Evolutionary conservation across 2,329 filamentous ascomycete species (phyloP).

Genomic region (Macrophomina phaseolina): DNA sequence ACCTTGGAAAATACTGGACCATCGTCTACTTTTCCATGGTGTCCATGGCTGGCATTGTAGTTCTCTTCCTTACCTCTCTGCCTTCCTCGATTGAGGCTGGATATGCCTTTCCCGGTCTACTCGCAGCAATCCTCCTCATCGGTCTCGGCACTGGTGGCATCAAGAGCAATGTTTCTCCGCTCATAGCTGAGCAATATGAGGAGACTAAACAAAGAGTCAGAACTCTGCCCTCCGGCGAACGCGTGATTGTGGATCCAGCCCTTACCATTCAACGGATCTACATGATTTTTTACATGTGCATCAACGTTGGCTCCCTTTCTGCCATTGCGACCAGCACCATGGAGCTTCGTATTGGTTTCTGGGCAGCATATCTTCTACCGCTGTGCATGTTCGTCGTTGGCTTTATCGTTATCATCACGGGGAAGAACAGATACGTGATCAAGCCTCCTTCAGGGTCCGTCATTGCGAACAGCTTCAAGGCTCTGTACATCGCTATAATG

Average conservation of each 20-base stretch:
- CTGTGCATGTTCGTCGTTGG: slow-evolving; percentile 69
- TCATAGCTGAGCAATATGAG: slow-evolving; percentile 56
- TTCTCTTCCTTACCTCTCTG: slow-evolving; percentile 69
- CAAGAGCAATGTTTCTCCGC: slow-evolving; percentile 73
- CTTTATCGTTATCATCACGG: slow-evolving; percentile 58
- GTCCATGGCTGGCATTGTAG: slow-evolving; percentile 69
- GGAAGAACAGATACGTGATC: slow-evolving; percentile 32
- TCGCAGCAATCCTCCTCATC: slow-evolving; percentile 69
- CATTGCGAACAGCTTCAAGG: slow-evolving; percentile 57
- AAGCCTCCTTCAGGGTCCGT: slow-evolving; percentile 30
- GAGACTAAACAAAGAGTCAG: slow-evolving; percentile 50
- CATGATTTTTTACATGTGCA: slow-evolving; percentile 70
- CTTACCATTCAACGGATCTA: slow-evolving; percentile 49
- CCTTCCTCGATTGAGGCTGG: slow-evolving; percentile 67
- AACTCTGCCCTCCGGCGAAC: slow-evolving; percentile 41
- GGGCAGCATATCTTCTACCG: slow-evolving; percentile 67
- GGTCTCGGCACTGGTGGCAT: slow-evolving; percentile 80
- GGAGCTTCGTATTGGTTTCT: slow-evolving; percentile 71
- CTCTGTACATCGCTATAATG: slow-evolving; percentile 61
- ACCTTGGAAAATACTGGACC: slow-evolving; percentile 71
- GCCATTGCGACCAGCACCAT: slow-evolving; percentile 70
- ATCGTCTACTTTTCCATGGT: slow-evolving; percentile 70
- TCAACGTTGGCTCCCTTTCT: slow-evolving; percentile 74
- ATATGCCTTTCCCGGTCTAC: slow-evolving; percentile 66
- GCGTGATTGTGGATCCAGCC: slow-evolving; percentile 47